A percentile compares a stretch with the other conserved stretches of the same genome.
Conservation (phyloP, 805 yeast genomes). For the Diddensiella santjacobensis region DNA sequence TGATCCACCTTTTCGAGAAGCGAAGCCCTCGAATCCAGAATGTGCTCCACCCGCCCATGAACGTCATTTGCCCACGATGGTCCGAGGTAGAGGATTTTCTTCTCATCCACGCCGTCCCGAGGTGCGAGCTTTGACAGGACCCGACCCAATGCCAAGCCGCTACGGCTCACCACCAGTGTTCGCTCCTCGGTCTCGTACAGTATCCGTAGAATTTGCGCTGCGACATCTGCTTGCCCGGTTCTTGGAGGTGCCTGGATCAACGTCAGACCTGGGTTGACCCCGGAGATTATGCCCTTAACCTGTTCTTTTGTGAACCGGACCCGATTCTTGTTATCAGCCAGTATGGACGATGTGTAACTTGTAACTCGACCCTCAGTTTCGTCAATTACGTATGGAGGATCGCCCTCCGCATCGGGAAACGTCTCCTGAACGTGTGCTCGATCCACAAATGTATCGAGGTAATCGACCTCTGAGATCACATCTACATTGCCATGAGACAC, state of each 20-base stretch:
- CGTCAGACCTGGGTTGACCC: slow-evolving; percentile 45
- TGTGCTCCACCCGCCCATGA: slow-evolving; percentile 19
- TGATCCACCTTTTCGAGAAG: slow-evolving; percentile 30
- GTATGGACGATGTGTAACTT: slow-evolving; percentile 4
- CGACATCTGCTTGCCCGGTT: slow-evolving; percentile 51
- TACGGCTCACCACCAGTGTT: slow-evolving; percentile 32
- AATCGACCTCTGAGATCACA: slow-evolving; percentile 19
- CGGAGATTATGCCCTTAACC: slow-evolving; percentile 28
- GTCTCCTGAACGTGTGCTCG: slow-evolving; percentile 22
- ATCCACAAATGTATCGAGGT: slow-evolving; percentile 27
- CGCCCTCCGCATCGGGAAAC: slow-evolving; percentile 5
- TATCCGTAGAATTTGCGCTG: slow-evolving; percentile 26
- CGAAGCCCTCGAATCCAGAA: slow-evolving; percentile 10
- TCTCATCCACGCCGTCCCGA: neutral
- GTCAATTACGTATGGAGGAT: neutral
- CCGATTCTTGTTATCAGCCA: slow-evolving; percentile 7
- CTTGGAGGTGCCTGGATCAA: slow-evolving; percentile 79
- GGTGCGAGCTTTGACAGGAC: slow-evolving; percentile 24
- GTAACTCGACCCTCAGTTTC: neutral
- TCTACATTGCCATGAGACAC: neutral
- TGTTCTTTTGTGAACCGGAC: slow-evolving; percentile 27
- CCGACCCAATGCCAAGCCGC: slow-evolving; percentile 26
- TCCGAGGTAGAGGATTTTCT: slow-evolving; percentile 27
- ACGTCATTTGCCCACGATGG: slow-evolving; percentile 20
- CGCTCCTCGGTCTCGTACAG: slow-evolving; percentile 26